Evolutionary conservation across 2,329 filamentous ascomycete species (phyloP).

Genomic region (Penicillium sp.): DNA sequence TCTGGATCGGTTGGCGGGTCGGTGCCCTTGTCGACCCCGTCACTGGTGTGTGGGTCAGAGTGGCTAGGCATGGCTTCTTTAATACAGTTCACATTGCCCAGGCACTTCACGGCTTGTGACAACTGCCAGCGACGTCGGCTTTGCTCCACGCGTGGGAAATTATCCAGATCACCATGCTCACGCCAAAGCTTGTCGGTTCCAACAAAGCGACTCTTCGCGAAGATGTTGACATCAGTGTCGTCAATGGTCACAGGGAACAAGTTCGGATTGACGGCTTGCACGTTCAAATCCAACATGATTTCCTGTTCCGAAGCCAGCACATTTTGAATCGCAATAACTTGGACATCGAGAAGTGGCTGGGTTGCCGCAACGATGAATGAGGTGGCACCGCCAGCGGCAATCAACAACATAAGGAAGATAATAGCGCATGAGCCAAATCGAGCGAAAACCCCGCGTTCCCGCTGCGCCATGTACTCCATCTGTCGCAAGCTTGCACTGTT

Average conservation of each 20-base stretch:
- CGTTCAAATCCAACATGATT: slow-evolving; percentile 87
- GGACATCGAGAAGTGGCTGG: slow-evolving; percentile 76
- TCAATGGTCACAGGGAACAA: slow-evolving; percentile 83
- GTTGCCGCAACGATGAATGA: slow-evolving; percentile 90
- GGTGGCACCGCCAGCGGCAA: slow-evolving; percentile 80
- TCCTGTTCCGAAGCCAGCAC: slow-evolving; percentile 93
- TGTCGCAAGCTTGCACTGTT: slow-evolving; percentile 61
- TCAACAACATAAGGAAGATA: slow-evolving; percentile 73
- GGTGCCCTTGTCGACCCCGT: slow-evolving; percentile 53
- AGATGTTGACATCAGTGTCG: slow-evolving; percentile 85
- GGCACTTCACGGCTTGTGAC: slow-evolving; percentile 28
- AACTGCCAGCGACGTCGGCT: slow-evolving; percentile 36
- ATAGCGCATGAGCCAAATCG: slow-evolving; percentile 84
- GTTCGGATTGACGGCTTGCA: slow-evolving; percentile 88
- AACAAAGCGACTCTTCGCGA: slow-evolving; percentile 88
- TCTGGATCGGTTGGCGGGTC: slow-evolving; percentile 59
- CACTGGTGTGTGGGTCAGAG: slow-evolving; percentile 18
- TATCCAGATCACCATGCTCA: slow-evolving; percentile 28
- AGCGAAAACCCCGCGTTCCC: slow-evolving; percentile 62
- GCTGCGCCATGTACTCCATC: slow-evolving; percentile 70
- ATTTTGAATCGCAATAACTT: slow-evolving; percentile 77
- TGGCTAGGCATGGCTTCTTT: slow-evolving; percentile 15
- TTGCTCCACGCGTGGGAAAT: slow-evolving; percentile 33
- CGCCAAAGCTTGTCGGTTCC: slow-evolving; percentile 55
- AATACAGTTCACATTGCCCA: slow-evolving; percentile 21